Percentiles rank a stretch among this genome's conserved stretches.
phyloP scores from a whole-genome alignment of 208 protist species.

The Acanthamoeba triangularis region DNA sequence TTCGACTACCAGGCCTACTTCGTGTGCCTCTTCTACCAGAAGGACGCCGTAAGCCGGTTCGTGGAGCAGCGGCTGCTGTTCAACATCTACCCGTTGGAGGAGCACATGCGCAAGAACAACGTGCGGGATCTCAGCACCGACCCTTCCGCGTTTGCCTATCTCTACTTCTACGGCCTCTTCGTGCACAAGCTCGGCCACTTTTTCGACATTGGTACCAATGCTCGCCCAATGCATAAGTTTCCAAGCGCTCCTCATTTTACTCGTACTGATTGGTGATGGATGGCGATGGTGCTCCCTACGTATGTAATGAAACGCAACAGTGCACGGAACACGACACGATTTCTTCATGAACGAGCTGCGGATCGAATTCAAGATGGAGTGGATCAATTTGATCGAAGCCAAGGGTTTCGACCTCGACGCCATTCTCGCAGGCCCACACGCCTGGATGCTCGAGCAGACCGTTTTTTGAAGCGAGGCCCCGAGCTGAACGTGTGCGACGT shows the following conservation, averaged over 20 bases:
- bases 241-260: too few relatives aligned
- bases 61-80: conserved; percentile 62
- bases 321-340: conserved; percentile 62
- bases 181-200: conserved; percentile 69
- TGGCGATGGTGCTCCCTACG: too few relatives aligned
- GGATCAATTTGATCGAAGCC: conserved; percentile 50
- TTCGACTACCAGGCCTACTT: conserved; percentile 70
- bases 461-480: conserved; percentile 45
- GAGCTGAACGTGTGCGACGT: too few relatives aligned
- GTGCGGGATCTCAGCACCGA: neutral
- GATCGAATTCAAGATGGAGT: conserved; percentile 74
- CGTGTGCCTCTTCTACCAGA: conserved; percentile 73
- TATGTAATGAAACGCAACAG: neutral
- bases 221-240: too few relatives aligned
- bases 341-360: conserved; percentile 69
- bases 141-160: conserved; percentile 48
- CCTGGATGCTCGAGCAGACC: conserved; percentile 50
- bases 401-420: neutral
- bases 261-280: neutral
- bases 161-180: conserved; percentile 72
- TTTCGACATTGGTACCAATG: conserved; percentile 65
- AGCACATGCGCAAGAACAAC: neutral
- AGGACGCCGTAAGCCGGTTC: conserved; percentile 34
- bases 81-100: conserved; percentile 54
- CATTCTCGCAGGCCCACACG: neutral